A percentile compares a stretch with the other conserved stretches of the same genome.
Conservation (phyloP, 768 basidiomycete species). For the Galerina marginata region DNA sequence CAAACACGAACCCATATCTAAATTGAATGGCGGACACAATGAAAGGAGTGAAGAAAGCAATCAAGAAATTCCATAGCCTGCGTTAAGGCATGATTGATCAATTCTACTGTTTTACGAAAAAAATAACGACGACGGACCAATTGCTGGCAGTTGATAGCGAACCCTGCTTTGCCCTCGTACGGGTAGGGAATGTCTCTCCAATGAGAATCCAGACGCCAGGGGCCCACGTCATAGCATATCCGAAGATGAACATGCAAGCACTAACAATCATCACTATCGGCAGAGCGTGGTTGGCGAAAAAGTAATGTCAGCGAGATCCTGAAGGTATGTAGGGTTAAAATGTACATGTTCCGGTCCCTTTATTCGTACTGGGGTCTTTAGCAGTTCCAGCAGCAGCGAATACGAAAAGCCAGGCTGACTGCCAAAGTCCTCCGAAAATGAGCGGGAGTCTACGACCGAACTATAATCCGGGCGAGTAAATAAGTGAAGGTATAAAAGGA, state of each 20-base stretch:
- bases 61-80: constrained; percentile 69
- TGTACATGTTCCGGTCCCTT: constrained; percentile 58
- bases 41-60: constrained; percentile 83
- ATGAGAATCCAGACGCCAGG: constrained; percentile 83
- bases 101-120: neutral
- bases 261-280: constrained; percentile 63
- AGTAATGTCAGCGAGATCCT: constrained; percentile 4
- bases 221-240: constrained; percentile 75
- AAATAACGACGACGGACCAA: constrained; percentile 39
- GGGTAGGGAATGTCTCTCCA: constrained; percentile 77
- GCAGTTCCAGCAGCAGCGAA: constrained; percentile 77
- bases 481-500: neutral
- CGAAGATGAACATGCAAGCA: constrained; percentile 74
- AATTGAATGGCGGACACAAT: constrained; percentile 62
- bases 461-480: constrained; percentile 27
- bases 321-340: constrained; percentile 13
- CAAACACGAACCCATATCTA: constrained; percentile 75
- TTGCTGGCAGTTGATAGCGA: constrained; percentile 68
- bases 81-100: neutral
- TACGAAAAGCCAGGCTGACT: constrained; percentile 71
- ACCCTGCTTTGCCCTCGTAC: constrained; percentile 74
- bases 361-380: constrained; percentile 52
- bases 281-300: neutral
- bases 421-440: constrained; percentile 75
- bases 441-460: constrained; percentile 70